Base-by-base conservation (phyloP, 2,329 filamentous ascomycete species). In the Knoxdaviesia proteae region DNA sequence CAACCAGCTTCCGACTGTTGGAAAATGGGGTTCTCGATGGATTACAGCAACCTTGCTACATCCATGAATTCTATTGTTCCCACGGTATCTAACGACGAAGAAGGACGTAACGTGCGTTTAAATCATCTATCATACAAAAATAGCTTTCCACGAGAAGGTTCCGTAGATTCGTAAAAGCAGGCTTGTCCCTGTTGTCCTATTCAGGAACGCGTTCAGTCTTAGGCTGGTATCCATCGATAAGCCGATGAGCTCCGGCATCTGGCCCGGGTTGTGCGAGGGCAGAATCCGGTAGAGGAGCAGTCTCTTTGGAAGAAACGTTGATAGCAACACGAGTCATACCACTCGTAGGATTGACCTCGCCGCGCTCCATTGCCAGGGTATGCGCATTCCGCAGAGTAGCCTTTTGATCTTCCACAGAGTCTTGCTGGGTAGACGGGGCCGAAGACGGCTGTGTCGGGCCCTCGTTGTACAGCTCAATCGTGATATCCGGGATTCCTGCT, bases 391-490 rank as follows among this genome's bases (percentile, higher is more conserved):
- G 20, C 20, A 20, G 51, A 2, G 58, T 57, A 9, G 56, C 54
- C 33, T 60, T 59, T 20, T 58, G 56, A 44, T 64, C 56, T 36
- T 65, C 61, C 36, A 65, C 58, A 6, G 72, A 52, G 49, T 62
- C 20, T 20, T 20, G 20, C 3, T 20, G 20, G 20, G 20, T 20
- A 20, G 20, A 20, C 20, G 20, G 20, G 20, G 20, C 20, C 20
- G 20, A 20, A 20, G 20, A 20, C 2, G 20, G 20, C 20, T 20
- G 20, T 20, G 20, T 20, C 52, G 65, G 68, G 40, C 71, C 71
- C 56, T 92, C 84, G 43, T 84, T 75, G 1, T 80, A 57, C 34
- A 84, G 53, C 34, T 79, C 68, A 47, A 84, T 71, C 38, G 64
- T 56, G 36, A 71, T 66, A 20, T 68, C 64, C 1, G 62, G 61